Evolutionary conservation across 169 alveolate genomes (phyloP), one percentile per base, ranked within the genome.

Genomic region (Cryptosporidium ryanae): DNA sequence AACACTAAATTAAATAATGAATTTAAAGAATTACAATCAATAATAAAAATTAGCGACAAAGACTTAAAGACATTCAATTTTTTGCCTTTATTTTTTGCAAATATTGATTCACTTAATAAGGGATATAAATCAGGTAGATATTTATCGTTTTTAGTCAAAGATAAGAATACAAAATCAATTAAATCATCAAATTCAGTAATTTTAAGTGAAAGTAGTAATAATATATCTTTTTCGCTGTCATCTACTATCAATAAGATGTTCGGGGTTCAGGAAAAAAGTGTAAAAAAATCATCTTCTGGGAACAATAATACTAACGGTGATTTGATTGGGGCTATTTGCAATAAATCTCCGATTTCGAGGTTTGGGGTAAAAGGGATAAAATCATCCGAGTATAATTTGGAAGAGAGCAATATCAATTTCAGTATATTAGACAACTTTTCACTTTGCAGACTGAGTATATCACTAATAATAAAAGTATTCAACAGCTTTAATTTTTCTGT

Each of bases 41-140:
- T 18, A 21, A 12, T 49, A n/a, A 17, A 44, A 2, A 21, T 46
- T 21, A 63, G 27, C 2, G 34, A 15, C 10, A 48, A 23, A 1
- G 38, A 66, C 13, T 50, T 66, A 48, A 55, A 23, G n/a, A 44
- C 46, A 21, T 13, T 25, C 12, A 48, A 66, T 29, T 66, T 48
- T 63, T 17, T 66, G 7, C 82, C 82, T 17, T 32, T 66, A 25
- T 66, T 66, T 48, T 66, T 66, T 66, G 34, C 82, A 12, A 66
- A 29, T 13, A 43, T 38, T 46, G 49, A 66, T 8, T 66, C 82
- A 18, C 46, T 66, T 13, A 55, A 70, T 18, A 70, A 54, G 34
- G 84, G 67, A 18, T 32, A 31, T 32, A 15, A 6, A 34, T 31
- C 29, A 70, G 67, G 66, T 18, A 54, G 67, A 27, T 54, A 70